Evolutionary conservation across 2,329 filamentous ascomycete genomes (phyloP), one percentile per base, ranked within the genome.

Genomic region (Colletotrichum magnum): DNA sequence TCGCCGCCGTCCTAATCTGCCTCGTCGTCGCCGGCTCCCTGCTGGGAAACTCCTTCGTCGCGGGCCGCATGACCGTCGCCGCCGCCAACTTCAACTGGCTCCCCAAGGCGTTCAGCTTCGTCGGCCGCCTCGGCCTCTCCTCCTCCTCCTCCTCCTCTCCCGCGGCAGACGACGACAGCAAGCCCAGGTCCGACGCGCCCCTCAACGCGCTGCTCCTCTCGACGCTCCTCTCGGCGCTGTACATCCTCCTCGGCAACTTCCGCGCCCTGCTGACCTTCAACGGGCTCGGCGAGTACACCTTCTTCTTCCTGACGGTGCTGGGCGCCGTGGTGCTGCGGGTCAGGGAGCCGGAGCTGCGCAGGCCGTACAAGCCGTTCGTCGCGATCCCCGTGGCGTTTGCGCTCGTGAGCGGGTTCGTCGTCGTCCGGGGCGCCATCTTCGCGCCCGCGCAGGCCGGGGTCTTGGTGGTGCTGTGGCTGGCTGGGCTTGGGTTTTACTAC

Each of bases 271-370:
- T 91, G 12, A 90, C 88, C 0, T 89, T 89, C 72, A 89, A 88
- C 59, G 87, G 87, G 0, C 78, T 89, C 4, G 87, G 86, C 15
- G 87, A 89, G 73, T 91, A 88, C 75, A 85, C 89, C 0, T 91
- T 91, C 77, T 91, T 91, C 79, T 89, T 91, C 73, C 81, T 90
- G 36, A 88, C 89, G 0, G 88, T 90, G 0, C 73, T 90, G 0
- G 89, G 89, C 0, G 85, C 88, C 1, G 80, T 90, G 10, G 78
- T 90, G 16, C 77, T 91, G 51, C 84, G 89, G 13, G 84, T 83
- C 64, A 83, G 86, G 1, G 88, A 91, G 74, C 89, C 89, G 0
- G 75, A 79, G 0, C 79, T 91, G 3, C 72, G 80, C 0, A 77
- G 89, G 12, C 89, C 89, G 0, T 91, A 90, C 73, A 86, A 85